These are phyloP conservation scores for Leccinellum luteum DNA, from an alignment of 768 basidiomycete species.

Conservation along the genomic window DNA sequence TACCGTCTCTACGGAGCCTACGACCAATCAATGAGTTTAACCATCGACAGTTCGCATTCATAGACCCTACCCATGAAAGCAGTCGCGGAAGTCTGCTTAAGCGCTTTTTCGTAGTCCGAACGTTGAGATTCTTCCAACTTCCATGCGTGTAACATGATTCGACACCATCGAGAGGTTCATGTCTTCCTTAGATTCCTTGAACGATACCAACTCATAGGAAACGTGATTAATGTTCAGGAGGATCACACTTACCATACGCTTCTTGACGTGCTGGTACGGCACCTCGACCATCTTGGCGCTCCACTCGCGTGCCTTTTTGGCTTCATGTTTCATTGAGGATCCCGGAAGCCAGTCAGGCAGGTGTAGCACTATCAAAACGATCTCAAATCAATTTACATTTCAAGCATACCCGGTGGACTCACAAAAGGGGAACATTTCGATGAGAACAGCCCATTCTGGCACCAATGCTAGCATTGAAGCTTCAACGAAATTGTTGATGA, in stretches of 20 bases:
- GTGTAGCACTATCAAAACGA: conserved; percentile 17
- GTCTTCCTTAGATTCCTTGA: conserved; percentile 8
- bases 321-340: conserved; percentile 11
- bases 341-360: conserved; percentile 29
- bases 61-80: conserved; percentile 13
- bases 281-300: conserved; percentile 8
- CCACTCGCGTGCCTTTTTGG: conserved; percentile 8
- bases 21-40: background rate
- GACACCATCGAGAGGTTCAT: conserved; percentile 14
- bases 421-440: conserved; percentile 19
- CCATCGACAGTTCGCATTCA: too few relatives aligned
- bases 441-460: conserved; percentile 14
- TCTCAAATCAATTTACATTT: background rate
- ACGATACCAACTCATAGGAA: background rate
- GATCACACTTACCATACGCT: conserved; percentile 5
- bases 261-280: conserved; percentile 14
- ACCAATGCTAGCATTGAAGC: conserved; percentile 3
- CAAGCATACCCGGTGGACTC: background rate
- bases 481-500: conserved; percentile 8
- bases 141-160: conserved; percentile 10
- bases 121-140: conserved; percentile 3
- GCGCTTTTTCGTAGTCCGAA: conserved; percentile 12
- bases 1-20: conserved; percentile 16
- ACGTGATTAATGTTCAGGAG: background rate
- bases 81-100: conserved; percentile 15